Base-by-base conservation (phyloP, 2,329 filamentous ascomycete genomes). In the Stagonosporopsis rhizophila region DNA sequence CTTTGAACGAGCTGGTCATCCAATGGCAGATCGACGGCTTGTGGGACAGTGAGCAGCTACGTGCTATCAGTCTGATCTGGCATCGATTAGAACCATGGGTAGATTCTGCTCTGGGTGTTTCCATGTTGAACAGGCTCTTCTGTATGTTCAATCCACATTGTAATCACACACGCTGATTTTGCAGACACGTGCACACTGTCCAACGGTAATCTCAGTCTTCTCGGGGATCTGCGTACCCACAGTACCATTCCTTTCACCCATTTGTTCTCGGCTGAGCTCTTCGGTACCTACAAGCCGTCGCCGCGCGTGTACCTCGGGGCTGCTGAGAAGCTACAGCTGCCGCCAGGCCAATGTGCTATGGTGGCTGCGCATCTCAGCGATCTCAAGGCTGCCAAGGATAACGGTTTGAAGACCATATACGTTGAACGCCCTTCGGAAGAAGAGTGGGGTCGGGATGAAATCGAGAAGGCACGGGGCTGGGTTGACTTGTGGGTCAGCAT, bases 291-390 rank as follows among this genome's bases (percentile, higher is more conserved):
- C 74, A 95, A 95, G 79, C 90, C 90, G 1, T 82, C 85, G 58
- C 83, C 85, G 7, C 79, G 74, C 47, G 87, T 88, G 2, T 95
- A 95, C 69, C 80, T 83, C 1, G 90, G 90, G 4, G 90, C 88
- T 0, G 89, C 81, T 2, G 74, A 79, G 53, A 80, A 78, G 61
- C 75, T 93, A 48, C 84, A 82, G 0, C 59, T 87, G 38, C 65
- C 82, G 58, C 83, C 87, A 0, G 71, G 72, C 2, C 81, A 92
- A 68, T 88, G 91, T 54, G 89, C 86, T 19, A 86, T 95, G 85
- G 89, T 95, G 19, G 91, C 91, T 15, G 87, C 90, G 34, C 90
- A 94, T 76, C 76, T 94, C 55, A 73, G 69, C 6, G 91, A 94
- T 74, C 76, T 95, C 51, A 78, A 84, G 58, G 88, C 83, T 0